These are phyloP conservation scores for Epichloe baconii DNA, from an alignment of 2,329 filamentous ascomycete genomes.

Conservation along the genomic window DNA sequence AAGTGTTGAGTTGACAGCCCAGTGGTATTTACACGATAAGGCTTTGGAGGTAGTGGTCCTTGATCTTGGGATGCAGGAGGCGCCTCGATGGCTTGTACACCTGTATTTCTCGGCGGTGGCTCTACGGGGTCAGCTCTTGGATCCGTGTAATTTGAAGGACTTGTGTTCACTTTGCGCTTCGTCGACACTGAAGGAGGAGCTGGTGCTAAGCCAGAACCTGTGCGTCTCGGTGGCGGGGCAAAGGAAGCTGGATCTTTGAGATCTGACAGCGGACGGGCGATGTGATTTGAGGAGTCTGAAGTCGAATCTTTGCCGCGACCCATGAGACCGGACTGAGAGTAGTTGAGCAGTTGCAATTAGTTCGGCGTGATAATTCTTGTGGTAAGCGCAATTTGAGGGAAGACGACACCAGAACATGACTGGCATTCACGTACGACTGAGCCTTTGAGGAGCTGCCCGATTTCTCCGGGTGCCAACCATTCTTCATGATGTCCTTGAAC, in stretches of 20 bases:
- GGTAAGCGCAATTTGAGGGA: not conserved
- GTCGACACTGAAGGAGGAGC: constrained; percentile 11
- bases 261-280: constrained; percentile 48
- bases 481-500: constrained; percentile 35
- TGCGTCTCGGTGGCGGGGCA: constrained; percentile 63
- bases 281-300: constrained; percentile 18
- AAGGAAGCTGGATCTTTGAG: constrained; percentile 68
- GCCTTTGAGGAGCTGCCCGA: constrained; percentile 19
- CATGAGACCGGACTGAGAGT: constrained; percentile 31
- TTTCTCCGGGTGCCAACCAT: constrained; percentile 40
- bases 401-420: constrained; percentile 3
- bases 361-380: not conserved
- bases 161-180: constrained; percentile 15
- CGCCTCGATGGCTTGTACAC: not conserved
- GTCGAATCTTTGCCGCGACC: constrained; percentile 24
- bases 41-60: constrained; percentile 40
- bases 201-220: constrained; percentile 22
- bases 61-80: constrained; percentile 6
- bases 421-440: constrained; percentile 26
- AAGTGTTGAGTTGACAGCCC: constrained; percentile 56
- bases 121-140: constrained; percentile 12
- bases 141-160: constrained; percentile 22
- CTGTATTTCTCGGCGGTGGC: constrained; percentile 6
- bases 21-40: constrained; percentile 57
- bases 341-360: not conserved